Base-by-base conservation (phyloP, 306 rosid species). In the Inga oerstediana region DNA sequence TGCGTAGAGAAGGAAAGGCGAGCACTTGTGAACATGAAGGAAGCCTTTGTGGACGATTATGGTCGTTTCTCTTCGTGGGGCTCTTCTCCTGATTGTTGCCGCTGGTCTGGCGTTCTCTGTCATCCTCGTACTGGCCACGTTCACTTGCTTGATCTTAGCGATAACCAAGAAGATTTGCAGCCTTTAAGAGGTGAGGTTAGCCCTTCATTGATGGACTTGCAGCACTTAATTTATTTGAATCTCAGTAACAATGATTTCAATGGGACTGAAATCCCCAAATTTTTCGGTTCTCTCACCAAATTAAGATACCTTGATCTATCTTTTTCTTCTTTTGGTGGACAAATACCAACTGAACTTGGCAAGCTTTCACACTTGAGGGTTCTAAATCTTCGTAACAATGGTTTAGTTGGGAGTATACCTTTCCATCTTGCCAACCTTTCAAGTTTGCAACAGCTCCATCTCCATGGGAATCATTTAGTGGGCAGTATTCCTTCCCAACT, bases 101-200 rank as follows among this genome's bases (percentile, higher is more conserved):
- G 34, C 34, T 32, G 3, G 34, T 32, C 34, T 32, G 34, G 34
- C 1, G 4, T 56, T 56, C 64, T 2, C 0, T 56, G 27, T 56
- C 7, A 56, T 56, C 64, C 64, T 56, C 30, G 8, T 5, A 56
- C 10, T 56, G 27, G 64, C 64, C 64, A 19, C 11, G 4, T 56
- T 56, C 11, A 56, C 2, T 3, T 20, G 30, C 64, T 56, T 3
- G 4, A 56, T 56, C 64, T 56, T 56, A 24, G 8, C 19, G 19
- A 15, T 52, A 3, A 49, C 0, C 7, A 9, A 0, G 4, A 14
- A 4, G 2, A 1, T 5, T 8, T 0, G 27, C 27, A 19, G 24
- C 10, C 10, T 19, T 54, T 54, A 19, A 54, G 22, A 56, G 27
- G 64, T 56, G 64, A 56, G 64, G 20, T 56, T 56, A 20, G 64